A percentile compares a stretch with the other conserved stretches of the same genome.
Conservation (phyloP, 805 yeast genomes). For the Ogataea pignaliae region DNA sequence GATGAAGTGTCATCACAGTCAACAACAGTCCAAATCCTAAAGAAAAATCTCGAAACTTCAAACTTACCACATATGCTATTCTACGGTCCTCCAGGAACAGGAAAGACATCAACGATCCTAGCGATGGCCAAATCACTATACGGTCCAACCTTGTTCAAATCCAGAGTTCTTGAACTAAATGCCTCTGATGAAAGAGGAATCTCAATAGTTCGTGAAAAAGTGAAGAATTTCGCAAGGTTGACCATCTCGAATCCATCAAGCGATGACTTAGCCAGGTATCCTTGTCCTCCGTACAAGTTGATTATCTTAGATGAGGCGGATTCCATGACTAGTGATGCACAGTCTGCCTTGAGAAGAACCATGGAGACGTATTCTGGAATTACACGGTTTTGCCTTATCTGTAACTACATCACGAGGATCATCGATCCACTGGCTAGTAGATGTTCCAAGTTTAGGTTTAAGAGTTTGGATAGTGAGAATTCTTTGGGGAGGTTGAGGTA, state of each 20-base stretch:
- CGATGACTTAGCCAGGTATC: conserved; percentile 67
- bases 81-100: conserved; percentile 94
- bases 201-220: conserved; percentile 78
- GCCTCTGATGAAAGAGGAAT: conserved; percentile 93
- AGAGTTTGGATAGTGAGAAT: conserved; percentile 63
- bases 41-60: conserved; percentile 71
- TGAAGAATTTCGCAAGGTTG: conserved; percentile 81
- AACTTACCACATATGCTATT: conserved; percentile 89
- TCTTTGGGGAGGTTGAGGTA: conserved; percentile 65
- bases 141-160: conserved; percentile 64
- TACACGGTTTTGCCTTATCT: conserved; percentile 89
- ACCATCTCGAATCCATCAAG: conserved; percentile 76
- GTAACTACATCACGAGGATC: conserved; percentile 94
- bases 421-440: conserved; percentile 96
- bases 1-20: conserved; percentile 91
- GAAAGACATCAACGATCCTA: conserved; percentile 82
- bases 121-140: conserved; percentile 78
- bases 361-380: conserved; percentile 88
- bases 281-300: conserved; percentile 95
- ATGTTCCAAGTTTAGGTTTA: conserved; percentile 92
- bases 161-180: conserved; percentile 75
- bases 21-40: conserved; percentile 78
- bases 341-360: conserved; percentile 89
- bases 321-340: conserved; percentile 97
- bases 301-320: conserved; percentile 94